Conservation (phyloP, 2,329 filamentous ascomycete genomes). For the Aspergillus arachidicola region DNA sequence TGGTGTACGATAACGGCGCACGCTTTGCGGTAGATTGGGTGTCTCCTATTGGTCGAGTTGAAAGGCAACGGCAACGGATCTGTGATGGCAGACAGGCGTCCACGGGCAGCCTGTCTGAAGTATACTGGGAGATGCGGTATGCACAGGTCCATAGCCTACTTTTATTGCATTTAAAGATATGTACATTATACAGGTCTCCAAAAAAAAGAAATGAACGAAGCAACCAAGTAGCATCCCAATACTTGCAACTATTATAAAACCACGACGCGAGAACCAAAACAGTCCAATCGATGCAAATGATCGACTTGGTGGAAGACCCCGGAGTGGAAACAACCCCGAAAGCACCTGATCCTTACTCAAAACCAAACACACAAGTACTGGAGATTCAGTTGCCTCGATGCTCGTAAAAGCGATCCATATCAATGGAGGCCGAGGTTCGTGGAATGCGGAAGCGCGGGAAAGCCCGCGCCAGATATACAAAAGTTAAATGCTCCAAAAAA, state of each 20-base stretch:
- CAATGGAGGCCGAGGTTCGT: neutral
- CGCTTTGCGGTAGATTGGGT: neutral
- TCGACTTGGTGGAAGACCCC: neutral
- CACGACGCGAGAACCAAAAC: neutral
- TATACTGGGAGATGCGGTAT: neutral
- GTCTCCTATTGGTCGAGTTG: neutral
- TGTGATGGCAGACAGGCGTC: neutral
- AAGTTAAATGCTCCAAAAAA: neutral
- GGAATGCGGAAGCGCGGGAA: slow-evolving; percentile 10
- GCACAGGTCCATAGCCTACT: slow-evolving; percentile 17
- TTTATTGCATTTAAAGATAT: slow-evolving; percentile 24
- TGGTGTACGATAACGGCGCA: neutral
- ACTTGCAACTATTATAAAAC: slow-evolving; percentile 5
- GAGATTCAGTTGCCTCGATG: neutral
- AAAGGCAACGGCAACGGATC: neutral
- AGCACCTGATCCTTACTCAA: neutral
- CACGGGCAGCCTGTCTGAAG: neutral
- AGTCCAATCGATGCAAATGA: neutral
- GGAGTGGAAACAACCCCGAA: neutral
- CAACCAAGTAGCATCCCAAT: slow-evolving; percentile 1
- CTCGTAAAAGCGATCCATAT: neutral
- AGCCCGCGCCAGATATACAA: slow-evolving; percentile 10
- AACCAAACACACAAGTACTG: neutral
- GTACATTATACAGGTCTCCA: slow-evolving; percentile 26
- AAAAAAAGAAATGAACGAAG: slow-evolving; percentile 14